Conservation (phyloP, 768 basidiomycete genomes). For the Dictyophora rubrovolvata region DNA sequence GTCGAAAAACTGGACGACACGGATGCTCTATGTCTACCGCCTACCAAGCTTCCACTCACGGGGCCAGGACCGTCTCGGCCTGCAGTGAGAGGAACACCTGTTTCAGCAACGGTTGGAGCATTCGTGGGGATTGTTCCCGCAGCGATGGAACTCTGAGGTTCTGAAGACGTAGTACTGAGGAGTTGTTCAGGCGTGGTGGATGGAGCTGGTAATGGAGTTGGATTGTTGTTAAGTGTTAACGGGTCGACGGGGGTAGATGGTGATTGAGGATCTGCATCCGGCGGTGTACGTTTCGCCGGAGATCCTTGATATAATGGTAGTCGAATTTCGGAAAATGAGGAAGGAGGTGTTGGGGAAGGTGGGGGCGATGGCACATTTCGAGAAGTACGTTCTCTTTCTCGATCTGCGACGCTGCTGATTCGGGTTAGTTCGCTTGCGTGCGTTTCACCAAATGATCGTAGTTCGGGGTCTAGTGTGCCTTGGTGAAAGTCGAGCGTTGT, state of each 20-base stretch:
- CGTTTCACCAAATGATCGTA: slow-evolving; percentile 75
- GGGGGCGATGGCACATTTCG: slow-evolving; percentile 17
- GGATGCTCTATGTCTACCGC: slow-evolving; percentile 13
- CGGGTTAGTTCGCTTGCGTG: slow-evolving; percentile 64
- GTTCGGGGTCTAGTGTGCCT: slow-evolving; percentile 52
- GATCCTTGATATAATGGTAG: slow-evolving; percentile 27
- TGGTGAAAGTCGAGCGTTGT: slow-evolving; percentile 36
- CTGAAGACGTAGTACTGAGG: slow-evolving; percentile 21
- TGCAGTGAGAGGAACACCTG: slow-evolving; percentile 59
- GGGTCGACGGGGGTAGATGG: slow-evolving; percentile 16
- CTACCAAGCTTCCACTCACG: slow-evolving; percentile 45
- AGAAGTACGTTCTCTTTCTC: background rate
- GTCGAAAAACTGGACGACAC: slow-evolving; percentile 21
- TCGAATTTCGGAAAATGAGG: slow-evolving; percentile 20
- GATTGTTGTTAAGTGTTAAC: slow-evolving; percentile 19
- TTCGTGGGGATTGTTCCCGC: slow-evolving; percentile 5
- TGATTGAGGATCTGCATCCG: slow-evolving; percentile 9
- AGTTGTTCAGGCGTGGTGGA: slow-evolving; percentile 15
- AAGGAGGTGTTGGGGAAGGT: slow-evolving; percentile 2
- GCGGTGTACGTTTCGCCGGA: slow-evolving; percentile 16
- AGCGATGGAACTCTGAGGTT: slow-evolving; percentile 21
- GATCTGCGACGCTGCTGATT: slow-evolving; percentile 25
- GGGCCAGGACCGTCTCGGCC: slow-evolving; percentile 54
- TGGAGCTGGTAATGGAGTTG: slow-evolving; percentile 12
- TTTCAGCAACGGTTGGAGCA: slow-evolving; percentile 64